A percentile compares a stretch with the other conserved stretches of the same genome.
These are phyloP conservation scores for Pleurozium schreberi DNA, from an alignment of 225 moss, liverwort and hornwort species.

Conservation along the genomic window DNA sequence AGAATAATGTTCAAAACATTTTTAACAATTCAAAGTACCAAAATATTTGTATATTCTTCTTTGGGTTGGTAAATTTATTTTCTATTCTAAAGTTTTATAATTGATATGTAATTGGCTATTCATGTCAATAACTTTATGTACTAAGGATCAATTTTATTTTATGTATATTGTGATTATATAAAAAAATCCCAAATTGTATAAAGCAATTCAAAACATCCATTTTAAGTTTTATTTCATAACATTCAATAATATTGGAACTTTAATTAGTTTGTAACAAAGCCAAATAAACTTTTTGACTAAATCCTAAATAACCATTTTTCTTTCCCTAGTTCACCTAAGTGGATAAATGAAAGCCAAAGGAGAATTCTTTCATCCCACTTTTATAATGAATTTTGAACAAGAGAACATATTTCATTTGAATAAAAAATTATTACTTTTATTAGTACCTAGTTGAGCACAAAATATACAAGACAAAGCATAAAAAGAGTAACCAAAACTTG, in stretches of 20 bases:
- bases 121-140: fast-evolving
- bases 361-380: not conserved
- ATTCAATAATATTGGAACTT: no score
- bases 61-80: no score
- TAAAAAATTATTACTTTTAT: no score
- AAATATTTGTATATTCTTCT: not conserved
- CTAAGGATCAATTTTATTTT: fast-evolving
- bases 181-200: not conserved
- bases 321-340: fast-evolving
- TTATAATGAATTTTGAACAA: not conserved
- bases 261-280: not conserved
- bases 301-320: not conserved
- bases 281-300: not conserved
- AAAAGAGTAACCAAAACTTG: no score
- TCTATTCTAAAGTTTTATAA: not conserved
- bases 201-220: not conserved
- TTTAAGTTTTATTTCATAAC: not conserved
- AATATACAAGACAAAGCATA: no score
- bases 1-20: not conserved
- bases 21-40: not conserved
- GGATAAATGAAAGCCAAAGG: not conserved
- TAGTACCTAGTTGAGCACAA: no score
- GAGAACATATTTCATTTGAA: no score
- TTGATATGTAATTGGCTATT: not conserved
- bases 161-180: no score